Conservation (phyloP, 2,329 filamentous ascomycete genomes). For the Fusarium anthophilum region DNA sequence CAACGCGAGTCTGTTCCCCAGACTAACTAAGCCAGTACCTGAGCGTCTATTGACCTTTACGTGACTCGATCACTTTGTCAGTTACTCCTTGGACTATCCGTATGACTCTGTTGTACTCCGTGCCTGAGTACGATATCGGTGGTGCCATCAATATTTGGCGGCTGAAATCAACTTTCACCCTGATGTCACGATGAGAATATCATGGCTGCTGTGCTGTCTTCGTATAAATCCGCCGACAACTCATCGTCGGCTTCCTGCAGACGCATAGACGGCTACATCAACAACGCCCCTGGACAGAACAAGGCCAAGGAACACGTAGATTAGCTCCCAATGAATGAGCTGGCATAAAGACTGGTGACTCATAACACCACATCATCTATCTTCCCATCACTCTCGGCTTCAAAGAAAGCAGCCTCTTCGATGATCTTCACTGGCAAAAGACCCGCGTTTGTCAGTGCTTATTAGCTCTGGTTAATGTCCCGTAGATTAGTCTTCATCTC, state of each 20-base stretch:
- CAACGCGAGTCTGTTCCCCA: conserved; percentile 6
- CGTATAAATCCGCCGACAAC: conserved; percentile 8
- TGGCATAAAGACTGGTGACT: neutral
- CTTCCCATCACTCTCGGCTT: neutral
- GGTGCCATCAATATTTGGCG: neutral
- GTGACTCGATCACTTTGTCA: neutral
- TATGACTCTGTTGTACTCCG: neutral
- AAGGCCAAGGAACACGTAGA: neutral
- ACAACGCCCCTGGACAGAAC: neutral
- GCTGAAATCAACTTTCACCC: neutral
- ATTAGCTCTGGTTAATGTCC: neutral
- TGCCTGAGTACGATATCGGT: neutral
- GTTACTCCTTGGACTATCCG: neutral
- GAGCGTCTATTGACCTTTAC: neutral
- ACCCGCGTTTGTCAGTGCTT: neutral
- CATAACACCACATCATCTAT: neutral
- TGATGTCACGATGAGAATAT: neutral
- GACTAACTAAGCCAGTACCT: neutral
- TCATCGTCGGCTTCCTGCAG: conserved; percentile 12
- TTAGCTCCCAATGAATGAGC: neutral
- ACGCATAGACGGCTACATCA: neutral
- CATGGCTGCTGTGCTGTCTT: neutral
- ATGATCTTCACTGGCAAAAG: neutral
- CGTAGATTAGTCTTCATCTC: conserved; percentile 13
- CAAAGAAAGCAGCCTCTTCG: neutral